A percentile compares a stretch with the other conserved stretches of the same genome.
phyloP scores from a whole-genome alignment of 352 stramenopile species.

The Globisporangium mamillatum region DNA sequence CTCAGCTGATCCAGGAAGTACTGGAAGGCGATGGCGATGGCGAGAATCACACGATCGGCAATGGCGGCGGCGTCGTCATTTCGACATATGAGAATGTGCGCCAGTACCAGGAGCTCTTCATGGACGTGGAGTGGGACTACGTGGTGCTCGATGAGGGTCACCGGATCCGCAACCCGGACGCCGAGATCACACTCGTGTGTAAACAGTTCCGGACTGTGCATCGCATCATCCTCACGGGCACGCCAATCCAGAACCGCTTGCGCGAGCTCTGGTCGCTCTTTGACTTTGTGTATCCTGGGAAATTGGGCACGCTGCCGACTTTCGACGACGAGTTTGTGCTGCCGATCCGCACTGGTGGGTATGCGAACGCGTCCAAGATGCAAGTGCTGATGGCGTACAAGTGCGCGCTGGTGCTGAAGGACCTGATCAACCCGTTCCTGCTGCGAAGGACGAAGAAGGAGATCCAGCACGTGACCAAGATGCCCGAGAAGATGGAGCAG shows the following conservation, averaged over 20 bases:
- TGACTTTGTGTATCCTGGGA: slow-evolving; percentile 98
- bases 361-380: slow-evolving; percentile 91
- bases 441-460: slow-evolving; percentile 95
- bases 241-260: slow-evolving; percentile 94
- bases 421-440: slow-evolving; percentile 97
- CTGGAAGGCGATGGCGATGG: slow-evolving; percentile 20
- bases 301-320: slow-evolving; percentile 94
- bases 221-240: slow-evolving; percentile 91
- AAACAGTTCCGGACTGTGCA: slow-evolving; percentile 91
- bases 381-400: slow-evolving; percentile 97
- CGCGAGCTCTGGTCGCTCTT: slow-evolving; percentile 98
- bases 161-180: slow-evolving; percentile 98
- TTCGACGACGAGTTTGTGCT: slow-evolving; percentile 98
- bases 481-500: slow-evolving; percentile 98
- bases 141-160: slow-evolving; percentile 99
- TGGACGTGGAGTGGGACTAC: slow-evolving; percentile 94
- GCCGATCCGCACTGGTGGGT: slow-evolving; percentile 94
- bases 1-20: slow-evolving; percentile 65
- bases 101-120: slow-evolving; percentile 87
- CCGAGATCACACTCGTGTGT: slow-evolving; percentile 94
- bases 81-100: slow-evolving; percentile 97
- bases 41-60: background rate
- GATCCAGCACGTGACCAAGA: slow-evolving; percentile 85
- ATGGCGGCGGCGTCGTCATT: slow-evolving; percentile 89
- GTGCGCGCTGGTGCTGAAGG: slow-evolving; percentile 94